Conservation (phyloP, 805 yeast genomes). For the Torulaspora maleeae region DNA sequence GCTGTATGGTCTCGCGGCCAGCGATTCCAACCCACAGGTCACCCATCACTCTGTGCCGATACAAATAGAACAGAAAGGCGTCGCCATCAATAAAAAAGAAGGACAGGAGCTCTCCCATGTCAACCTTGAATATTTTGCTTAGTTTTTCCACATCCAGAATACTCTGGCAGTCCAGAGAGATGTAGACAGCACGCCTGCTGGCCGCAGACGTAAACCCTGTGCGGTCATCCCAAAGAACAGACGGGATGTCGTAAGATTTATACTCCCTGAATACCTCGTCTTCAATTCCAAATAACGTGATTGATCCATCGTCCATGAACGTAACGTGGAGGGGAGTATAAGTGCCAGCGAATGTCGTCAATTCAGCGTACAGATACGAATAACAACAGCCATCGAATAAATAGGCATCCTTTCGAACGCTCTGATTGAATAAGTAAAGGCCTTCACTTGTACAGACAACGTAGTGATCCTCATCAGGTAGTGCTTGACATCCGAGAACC, state of each 20-base stretch:
- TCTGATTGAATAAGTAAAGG: constrained; percentile 1
- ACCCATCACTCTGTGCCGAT: constrained; percentile 4
- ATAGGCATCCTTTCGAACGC: background rate
- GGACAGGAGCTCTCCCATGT: background rate
- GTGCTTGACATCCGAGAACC: constrained; percentile 4
- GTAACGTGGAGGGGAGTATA: constrained; percentile 4
- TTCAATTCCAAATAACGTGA: background rate
- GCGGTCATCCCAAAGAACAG: background rate
- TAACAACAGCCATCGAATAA: background rate
- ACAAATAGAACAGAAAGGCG: constrained; percentile 3
- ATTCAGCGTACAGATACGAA: constrained; percentile 1
- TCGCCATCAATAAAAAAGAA: constrained; percentile 4
- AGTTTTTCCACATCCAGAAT: background rate
- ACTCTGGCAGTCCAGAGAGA: background rate
- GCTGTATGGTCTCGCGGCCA: background rate
- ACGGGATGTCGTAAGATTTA: background rate
- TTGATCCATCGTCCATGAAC: constrained; percentile 2
- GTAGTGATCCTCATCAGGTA: background rate
- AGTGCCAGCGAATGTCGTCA: background rate
- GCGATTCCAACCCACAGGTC: constrained; percentile 1
- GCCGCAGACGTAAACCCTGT: background rate
- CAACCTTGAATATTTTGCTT: background rate
- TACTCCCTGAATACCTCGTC: background rate
- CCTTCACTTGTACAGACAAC: constrained; percentile 9
- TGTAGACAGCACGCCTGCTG: background rate